These are phyloP conservation scores for Stellera chamaejasme DNA, from an alignment of 345 rosid species.

Conservation along the genomic window DNA sequence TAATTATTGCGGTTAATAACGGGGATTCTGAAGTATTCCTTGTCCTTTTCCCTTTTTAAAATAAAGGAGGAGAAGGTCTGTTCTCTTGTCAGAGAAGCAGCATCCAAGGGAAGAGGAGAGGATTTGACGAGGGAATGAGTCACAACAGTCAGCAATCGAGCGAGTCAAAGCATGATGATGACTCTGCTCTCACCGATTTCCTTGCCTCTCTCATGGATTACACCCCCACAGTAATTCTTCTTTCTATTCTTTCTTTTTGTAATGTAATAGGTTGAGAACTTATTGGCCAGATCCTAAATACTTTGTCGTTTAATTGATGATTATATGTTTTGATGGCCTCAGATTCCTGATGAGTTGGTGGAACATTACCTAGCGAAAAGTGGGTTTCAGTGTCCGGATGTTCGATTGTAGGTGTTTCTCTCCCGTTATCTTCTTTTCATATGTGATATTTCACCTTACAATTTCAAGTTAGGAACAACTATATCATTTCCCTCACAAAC, in stretches of 20 bases:
- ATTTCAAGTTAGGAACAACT: too few relatives aligned
- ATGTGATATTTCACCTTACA: background rate
- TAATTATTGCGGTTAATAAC: too few relatives aligned
- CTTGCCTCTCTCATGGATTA: conserved; percentile 84
- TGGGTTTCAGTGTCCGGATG: conserved; percentile 94
- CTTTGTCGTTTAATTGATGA: background rate
- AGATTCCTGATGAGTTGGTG: conserved; percentile 96
- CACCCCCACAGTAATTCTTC: conserved; percentile 57
- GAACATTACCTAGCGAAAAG: conserved; percentile 95
- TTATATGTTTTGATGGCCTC: conserved; percentile 6
- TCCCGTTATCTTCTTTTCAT: background rate
- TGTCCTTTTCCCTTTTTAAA: background rate
- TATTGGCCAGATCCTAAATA: background rate
- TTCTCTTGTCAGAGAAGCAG: background rate
- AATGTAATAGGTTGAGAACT: background rate
- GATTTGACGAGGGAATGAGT: conserved; percentile 24
- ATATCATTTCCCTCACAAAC: too few relatives aligned
- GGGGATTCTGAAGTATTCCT: background rate
- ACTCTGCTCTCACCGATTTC: conserved; percentile 67
- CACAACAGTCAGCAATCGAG: conserved; percentile 36
- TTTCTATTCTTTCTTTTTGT: background rate
- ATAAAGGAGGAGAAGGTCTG: background rate
- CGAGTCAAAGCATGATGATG: conserved; percentile 75
- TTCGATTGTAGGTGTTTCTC: conserved; percentile 75
- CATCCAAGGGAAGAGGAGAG: background rate